Conservation (phyloP, 1,284 basidiomycete genomes). For the Puccinia coronata region DNA sequence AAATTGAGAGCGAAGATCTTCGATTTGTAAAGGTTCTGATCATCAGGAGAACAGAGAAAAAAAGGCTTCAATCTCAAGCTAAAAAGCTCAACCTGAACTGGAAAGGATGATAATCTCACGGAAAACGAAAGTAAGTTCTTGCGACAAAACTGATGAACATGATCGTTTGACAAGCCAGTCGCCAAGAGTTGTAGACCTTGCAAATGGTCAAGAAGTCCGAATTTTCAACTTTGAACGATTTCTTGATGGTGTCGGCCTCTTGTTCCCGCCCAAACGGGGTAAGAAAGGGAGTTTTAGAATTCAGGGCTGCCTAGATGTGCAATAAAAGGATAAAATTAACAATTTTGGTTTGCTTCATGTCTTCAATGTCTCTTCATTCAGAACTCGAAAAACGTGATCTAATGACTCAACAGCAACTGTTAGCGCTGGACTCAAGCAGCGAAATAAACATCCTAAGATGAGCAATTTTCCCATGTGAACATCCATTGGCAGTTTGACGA, state of each 20-base stretch:
- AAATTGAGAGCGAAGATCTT: conserved; percentile 71
- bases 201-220: conserved; percentile 96
- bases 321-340: conserved; percentile 50
- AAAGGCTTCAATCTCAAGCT: neutral
- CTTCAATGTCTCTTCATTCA: neutral
- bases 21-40: conserved; percentile 90
- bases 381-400: neutral
- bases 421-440: conserved; percentile 89
- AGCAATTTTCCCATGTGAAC: conserved; percentile 95
- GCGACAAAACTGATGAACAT: conserved; percentile 68
- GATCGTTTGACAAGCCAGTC: conserved; percentile 71
- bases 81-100: neutral
- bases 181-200: conserved; percentile 86
- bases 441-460: conserved; percentile 79
- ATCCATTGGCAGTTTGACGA: conserved; percentile 86
- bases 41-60: neutral
- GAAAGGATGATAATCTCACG: conserved; percentile 60
- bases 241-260: conserved; percentile 82
- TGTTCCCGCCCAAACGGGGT: conserved; percentile 83
- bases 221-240: conserved; percentile 77
- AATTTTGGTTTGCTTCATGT: neutral
- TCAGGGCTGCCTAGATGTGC: conserved; percentile 70
- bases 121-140: conserved; percentile 82
- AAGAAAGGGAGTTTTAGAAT: conserved; percentile 89
- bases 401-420: conserved; percentile 70